These are phyloP conservation scores for Canariomyces notabilis DNA, from an alignment of 2,329 filamentous ascomycete species.

Conservation along the genomic window DNA sequence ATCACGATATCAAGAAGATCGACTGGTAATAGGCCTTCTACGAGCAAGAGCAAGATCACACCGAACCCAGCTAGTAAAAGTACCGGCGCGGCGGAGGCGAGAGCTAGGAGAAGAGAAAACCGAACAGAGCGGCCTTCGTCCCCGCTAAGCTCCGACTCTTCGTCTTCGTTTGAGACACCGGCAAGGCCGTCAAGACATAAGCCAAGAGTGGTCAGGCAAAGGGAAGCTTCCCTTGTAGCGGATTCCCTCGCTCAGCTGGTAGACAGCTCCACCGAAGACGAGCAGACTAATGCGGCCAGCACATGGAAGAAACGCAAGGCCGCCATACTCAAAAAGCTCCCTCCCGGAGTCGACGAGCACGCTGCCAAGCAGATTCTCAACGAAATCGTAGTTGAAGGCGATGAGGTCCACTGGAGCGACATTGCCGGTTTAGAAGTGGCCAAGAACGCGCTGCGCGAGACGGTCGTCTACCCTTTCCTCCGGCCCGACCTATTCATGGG, in stretches of 20 bases:
- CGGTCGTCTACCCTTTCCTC: slow-evolving; percentile 94
- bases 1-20: slow-evolving; percentile 14
- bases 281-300: slow-evolving; percentile 37
- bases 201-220: slow-evolving; percentile 27
- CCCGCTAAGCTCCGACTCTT: slow-evolving; percentile 16
- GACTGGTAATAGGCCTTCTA: slow-evolving; percentile 5
- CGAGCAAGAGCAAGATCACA: slow-evolving; percentile 6
- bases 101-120: slow-evolving; percentile 8
- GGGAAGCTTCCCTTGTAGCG: slow-evolving; percentile 30
- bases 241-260: slow-evolving; percentile 31
- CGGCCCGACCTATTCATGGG: slow-evolving; percentile 95
- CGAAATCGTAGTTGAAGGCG: slow-evolving; percentile 89
- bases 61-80: slow-evolving; percentile 11
- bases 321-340: slow-evolving; percentile 69
- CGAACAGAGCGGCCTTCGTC: slow-evolving; percentile 8
- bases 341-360: slow-evolving; percentile 72
- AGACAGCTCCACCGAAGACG: slow-evolving; percentile 43
- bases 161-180: slow-evolving; percentile 19
- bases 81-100: background rate
- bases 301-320: slow-evolving; percentile 59
- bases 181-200: slow-evolving; percentile 23
- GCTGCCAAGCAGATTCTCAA: slow-evolving; percentile 91
- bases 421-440: slow-evolving; percentile 86
- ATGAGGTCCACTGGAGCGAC: slow-evolving; percentile 92
- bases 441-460: slow-evolving; percentile 88